Conservation (phyloP, 1,139 yeast genomes). For the Arxiozyma slooffiae region DNA sequence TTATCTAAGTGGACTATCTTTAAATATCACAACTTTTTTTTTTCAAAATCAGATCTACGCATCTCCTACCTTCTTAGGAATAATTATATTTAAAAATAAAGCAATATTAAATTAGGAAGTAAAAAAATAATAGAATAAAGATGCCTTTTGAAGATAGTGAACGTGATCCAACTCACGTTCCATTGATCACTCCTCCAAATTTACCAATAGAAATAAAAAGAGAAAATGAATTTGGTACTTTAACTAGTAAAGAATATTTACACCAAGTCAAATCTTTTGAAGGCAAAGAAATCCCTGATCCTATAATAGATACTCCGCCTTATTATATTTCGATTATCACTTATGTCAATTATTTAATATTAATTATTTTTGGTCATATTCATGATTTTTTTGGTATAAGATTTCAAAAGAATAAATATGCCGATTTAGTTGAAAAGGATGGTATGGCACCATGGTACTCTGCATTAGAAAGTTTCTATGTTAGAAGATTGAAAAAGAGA, state of each 20-base stretch:
- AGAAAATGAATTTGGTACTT: conserved; percentile 55
- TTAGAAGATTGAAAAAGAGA: conserved; percentile 81
- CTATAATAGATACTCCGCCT: conserved; percentile 75
- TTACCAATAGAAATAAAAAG: conserved; percentile 43
- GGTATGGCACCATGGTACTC: conserved; percentile 97
- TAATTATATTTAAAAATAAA: too few relatives aligned
- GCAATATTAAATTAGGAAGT: background rate
- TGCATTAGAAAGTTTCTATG: conserved; percentile 86
- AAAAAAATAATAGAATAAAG: background rate
- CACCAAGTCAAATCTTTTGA: conserved; percentile 41
- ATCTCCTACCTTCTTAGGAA: background rate
- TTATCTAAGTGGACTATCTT: too few relatives aligned
- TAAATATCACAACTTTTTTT: too few relatives aligned
- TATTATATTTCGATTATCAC: conserved; percentile 70
- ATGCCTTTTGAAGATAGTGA: conserved; percentile 3
- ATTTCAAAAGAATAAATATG: conserved; percentile 55
- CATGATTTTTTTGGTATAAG: conserved; percentile 78
- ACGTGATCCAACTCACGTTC: conserved; percentile 21
- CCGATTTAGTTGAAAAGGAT: conserved; percentile 61
- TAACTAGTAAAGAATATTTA: conserved; percentile 49
- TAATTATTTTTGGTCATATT: conserved; percentile 81
- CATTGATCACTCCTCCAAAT: conserved; percentile 27
- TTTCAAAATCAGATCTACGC: background rate
- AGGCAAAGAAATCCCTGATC: conserved; percentile 47
- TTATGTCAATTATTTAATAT: conserved; percentile 69